Conservation (phyloP, 176 grass and related monocot genomes). For the Musa schizocarpa region DNA sequence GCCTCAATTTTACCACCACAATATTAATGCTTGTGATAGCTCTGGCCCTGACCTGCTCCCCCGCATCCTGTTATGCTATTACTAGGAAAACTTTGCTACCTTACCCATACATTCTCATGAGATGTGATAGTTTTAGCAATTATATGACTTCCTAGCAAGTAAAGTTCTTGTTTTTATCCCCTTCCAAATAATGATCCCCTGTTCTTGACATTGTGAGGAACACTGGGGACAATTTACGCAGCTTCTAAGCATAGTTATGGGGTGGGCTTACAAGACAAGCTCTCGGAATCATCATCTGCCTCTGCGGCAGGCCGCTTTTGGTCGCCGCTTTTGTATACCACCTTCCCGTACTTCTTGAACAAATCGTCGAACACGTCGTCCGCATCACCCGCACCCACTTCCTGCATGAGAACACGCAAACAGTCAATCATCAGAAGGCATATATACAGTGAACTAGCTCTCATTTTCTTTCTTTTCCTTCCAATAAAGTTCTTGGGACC, state of each 20-base stretch:
- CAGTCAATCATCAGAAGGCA: neutral
- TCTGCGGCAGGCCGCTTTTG: slow-evolving; percentile 18
- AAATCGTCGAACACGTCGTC: slow-evolving; percentile 88
- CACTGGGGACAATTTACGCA: neutral
- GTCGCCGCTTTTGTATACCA: slow-evolving; percentile 50
- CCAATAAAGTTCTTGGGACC: too few species aligned
- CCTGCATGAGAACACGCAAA: neutral
- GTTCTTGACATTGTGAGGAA: neutral
- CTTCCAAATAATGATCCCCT: neutral
- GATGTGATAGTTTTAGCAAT: too few species aligned
- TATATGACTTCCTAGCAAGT: too few species aligned
- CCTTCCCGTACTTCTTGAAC: slow-evolving; percentile 81
- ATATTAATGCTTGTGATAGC: too few species aligned
- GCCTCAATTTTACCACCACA: too few species aligned
- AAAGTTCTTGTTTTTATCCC: neutral
- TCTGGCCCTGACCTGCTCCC: too few species aligned
- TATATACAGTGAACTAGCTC: too few species aligned
- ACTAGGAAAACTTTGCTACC: too few species aligned
- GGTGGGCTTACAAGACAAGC: slow-evolving; percentile 54
- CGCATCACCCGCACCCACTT: slow-evolving; percentile 25
- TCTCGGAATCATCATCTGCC: slow-evolving; percentile 70
- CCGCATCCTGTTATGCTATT: too few species aligned
- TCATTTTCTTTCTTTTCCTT: too few species aligned
- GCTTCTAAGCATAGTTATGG: neutral
- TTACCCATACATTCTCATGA: too few species aligned